Evolutionary conservation across 805 yeast genomes (phyloP), one percentile per base, ranked within the genome.

Genomic region (Sugiyamaella marilandica): DNA sequence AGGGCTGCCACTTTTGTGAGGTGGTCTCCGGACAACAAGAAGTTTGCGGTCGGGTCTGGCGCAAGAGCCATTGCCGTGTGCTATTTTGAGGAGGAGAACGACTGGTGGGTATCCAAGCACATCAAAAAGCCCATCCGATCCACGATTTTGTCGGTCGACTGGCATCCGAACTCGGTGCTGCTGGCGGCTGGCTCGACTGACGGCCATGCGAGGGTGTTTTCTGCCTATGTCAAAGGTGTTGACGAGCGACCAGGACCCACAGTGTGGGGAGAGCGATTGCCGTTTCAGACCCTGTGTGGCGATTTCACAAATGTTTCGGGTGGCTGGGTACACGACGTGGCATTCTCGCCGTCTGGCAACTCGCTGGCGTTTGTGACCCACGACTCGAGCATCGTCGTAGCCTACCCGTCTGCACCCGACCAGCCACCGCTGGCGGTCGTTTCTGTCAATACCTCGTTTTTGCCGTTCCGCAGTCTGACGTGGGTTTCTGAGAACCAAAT

Each of bases 41-140:
- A 94, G 74, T 94, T 94, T 71, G 99, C 99, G 0, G 98, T 92
- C 46, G 99, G 97, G 0, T 87, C 96, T 2, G 89, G 96, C 45
- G 97, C 96, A 44, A 77, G 98, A 55, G 85, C 87, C 57, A 84
- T 94, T 70, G 97, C 98, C 9, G 87, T 94, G 47, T 94, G 99
- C 74, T 94, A 91, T 73, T 94, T 86, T 68, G 99, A 94, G 72
- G 86, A 78, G 57, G 97, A 90, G 63, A 94, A 92, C 69, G 96
- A 94, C 68, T 94, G 99, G 99, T 94, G 99, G 99, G 91, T 94
- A 49, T 88, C 98, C 11, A 92, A 92, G 71, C 99, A 92, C 73
- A 85, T 94, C 71, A 91, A 91, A 75, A 89, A 87, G 70, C 96
- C 97, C n/a, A 76, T 94, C 62, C 84, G 85, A 68, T 85, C 96